Conservation (phyloP, 805 yeast species). For the Spathaspora arborariae region DNA sequence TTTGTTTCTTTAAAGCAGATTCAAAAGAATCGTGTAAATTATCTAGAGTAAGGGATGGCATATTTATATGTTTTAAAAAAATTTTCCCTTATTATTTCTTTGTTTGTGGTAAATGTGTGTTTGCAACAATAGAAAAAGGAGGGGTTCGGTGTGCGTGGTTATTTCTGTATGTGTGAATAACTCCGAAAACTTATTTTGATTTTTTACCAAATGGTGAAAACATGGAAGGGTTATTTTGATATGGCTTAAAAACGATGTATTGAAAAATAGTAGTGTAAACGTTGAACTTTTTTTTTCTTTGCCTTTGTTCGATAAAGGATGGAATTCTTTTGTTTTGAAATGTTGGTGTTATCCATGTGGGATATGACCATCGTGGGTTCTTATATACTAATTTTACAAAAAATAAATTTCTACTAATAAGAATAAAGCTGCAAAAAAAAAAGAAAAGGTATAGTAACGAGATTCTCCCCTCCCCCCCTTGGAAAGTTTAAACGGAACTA, state of each 20-base stretch:
- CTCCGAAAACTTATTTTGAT: too few species aligned
- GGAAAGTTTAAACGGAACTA: neutral
- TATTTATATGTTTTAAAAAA: neutral
- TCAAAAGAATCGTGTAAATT: constrained; percentile 1
- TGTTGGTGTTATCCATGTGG: constrained; percentile 1
- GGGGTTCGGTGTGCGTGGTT: neutral
- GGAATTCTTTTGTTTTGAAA: too few species aligned
- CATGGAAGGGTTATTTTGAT: too few species aligned
- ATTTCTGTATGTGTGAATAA: neutral
- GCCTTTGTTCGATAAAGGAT: neutral
- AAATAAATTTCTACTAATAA: neutral
- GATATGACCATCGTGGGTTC: neutral
- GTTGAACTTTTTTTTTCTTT: neutral
- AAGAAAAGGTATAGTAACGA: neutral
- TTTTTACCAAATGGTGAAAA: too few species aligned
- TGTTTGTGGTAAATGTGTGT: neutral
- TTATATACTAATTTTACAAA: neutral
- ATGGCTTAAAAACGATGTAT: too few species aligned
- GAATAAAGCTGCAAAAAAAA: neutral
- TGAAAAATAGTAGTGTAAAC: too few species aligned
- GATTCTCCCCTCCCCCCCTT: neutral
- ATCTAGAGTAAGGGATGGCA: neutral
- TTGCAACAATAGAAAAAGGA: neutral
- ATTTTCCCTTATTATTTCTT: neutral
- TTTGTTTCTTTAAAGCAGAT: constrained; percentile 6